Base-by-base conservation (phyloP, 495 filamentous ascomycete genomes). In the Opeltia flavorubescens region DNA sequence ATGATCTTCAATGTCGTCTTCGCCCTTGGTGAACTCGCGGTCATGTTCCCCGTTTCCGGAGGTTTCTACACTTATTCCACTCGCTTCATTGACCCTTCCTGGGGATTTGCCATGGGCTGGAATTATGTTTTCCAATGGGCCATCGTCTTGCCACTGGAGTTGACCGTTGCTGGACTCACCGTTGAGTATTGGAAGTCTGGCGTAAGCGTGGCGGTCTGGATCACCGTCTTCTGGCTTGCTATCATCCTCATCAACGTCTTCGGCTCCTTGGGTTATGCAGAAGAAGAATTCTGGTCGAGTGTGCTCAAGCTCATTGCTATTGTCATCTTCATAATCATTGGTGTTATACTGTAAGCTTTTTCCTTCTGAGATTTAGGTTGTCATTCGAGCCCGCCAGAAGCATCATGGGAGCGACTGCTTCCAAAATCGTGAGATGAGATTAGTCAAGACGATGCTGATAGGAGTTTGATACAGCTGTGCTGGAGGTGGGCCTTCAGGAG, bases 151-250 rank as follows among this genome's bases (percentile, higher is more conserved):
- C 68, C 69, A 3, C 62, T 71, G 49, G 69, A 73, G 51, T 51
- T 74, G 5, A 62, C 62, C 51, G 67, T 71, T 46, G 75, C 76
- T 17, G 72, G 70, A 18, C 76, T 72, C 49, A 79, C 80, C 27
- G 61, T 81, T 20, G 62, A 59, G 2, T 80, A 74, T 54, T 84
- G 79, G 80, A 57, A 60, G 9, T 50, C 50, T 21, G 51, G 58
- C 3, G 59, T 73, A 11, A 66, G 61, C 6, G 61, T 64, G 3
- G 65, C 55, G 5, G 70, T 67, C 6, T 72, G 66, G 67, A 69
- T 74, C 44, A 60, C 61, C 3, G 57, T 72, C 36, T 70, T 71
- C 54, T 66, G 55, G 49, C 28, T 66, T 20, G 62, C 66, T 40
- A 62, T 73, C 24, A 53, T 69, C 45, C 21, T 62, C 21, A 59